These are phyloP conservation scores for Corymbia calophylla DNA, from an alignment of 441 rosid genomes.

Conservation along the genomic window DNA sequence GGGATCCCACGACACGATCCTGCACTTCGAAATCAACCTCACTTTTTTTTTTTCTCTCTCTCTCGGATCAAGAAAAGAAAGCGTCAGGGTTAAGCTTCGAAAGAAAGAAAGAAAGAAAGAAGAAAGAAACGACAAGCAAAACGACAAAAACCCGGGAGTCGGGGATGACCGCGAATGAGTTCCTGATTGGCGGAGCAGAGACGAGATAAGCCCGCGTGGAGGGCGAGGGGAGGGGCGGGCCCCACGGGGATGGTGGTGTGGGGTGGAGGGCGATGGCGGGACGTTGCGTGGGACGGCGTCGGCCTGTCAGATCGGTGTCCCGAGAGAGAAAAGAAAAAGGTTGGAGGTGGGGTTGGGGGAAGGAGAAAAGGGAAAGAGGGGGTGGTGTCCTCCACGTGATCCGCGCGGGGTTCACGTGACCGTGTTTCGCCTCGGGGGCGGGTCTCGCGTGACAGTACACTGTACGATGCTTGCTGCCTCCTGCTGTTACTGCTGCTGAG, in stretches of 20 bases:
- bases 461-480: neutral
- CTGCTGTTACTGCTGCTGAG: neutral
- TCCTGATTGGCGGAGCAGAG: neutral
- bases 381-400: neutral
- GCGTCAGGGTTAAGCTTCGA: neutral
- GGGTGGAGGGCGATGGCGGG: neutral
- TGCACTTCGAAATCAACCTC: neutral
- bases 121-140: neutral
- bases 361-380: neutral
- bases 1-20: neutral
- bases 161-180: too few species aligned
- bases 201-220: neutral
- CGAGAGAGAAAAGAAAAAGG: neutral
- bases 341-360: neutral
- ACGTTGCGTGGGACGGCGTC: neutral
- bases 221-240: neutral
- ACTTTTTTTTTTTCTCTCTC: neutral
- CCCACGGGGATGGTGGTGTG: neutral
- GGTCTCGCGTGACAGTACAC: neutral
- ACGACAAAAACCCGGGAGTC: neutral
- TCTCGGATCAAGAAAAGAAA: neutral
- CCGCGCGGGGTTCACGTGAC: neutral
- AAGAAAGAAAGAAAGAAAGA: rapidly evolving
- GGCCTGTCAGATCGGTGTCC: neutral
- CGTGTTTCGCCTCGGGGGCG: neutral